Percentiles rank a stretch among this genome's conserved stretches.
These are phyloP conservation scores for Fraxinus excelsior DNA, from an alignment of 257 asterid species.

Conservation along the genomic window DNA sequence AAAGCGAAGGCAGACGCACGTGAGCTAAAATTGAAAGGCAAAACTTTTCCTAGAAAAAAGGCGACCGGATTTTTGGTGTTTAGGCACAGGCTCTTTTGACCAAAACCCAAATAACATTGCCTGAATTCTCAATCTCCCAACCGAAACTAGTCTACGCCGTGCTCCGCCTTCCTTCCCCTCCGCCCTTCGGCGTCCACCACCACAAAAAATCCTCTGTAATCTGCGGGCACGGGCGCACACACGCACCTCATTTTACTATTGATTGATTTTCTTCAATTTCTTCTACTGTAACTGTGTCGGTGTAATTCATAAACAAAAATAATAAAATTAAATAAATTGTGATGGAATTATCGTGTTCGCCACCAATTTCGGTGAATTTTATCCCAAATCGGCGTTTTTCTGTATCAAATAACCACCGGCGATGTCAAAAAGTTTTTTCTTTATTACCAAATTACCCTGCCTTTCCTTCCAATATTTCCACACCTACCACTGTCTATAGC, in stretches of 20 bases:
- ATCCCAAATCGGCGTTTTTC: constrained; percentile 44
- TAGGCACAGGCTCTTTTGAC: constrained; percentile 27
- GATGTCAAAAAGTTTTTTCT: constrained; percentile 36
- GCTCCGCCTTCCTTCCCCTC: constrained; percentile 22
- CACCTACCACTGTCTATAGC: constrained; percentile 31
- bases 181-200: background rate
- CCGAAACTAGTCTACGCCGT: constrained; percentile 32
- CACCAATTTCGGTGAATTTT: constrained; percentile 68
- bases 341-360: constrained; percentile 69
- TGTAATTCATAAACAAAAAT: constrained; percentile 1
- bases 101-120: background rate
- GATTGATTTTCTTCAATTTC: constrained; percentile 13
- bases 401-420: constrained; percentile 33
- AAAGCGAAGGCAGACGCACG: background rate
- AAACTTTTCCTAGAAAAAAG: background rate
- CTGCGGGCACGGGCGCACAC: background rate
- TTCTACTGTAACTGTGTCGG: background rate
- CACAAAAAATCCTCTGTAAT: background rate
- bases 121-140: background rate
- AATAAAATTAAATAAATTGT: background rate
- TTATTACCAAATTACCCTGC: constrained; percentile 31
- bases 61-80: background rate
- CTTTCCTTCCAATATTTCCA: constrained; percentile 26
- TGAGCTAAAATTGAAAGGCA: background rate
- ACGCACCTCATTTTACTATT: background rate